Evolutionary conservation across 169 alveolate species (phyloP), one percentile per base, ranked within the genome.

Genomic region (Cystoisospora suis): DNA sequence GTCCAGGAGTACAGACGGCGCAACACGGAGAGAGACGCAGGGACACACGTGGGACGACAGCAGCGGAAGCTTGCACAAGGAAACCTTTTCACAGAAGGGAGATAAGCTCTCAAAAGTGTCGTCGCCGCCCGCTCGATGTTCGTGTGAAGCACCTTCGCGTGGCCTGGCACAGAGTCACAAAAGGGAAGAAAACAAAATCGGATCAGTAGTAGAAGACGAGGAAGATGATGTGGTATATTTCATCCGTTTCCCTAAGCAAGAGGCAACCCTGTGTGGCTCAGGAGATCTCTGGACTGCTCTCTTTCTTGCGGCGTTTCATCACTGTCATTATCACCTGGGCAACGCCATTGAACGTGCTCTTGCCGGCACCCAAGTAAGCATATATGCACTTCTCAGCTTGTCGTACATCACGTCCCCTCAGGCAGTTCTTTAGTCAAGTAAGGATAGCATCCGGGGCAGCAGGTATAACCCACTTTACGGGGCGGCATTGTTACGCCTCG

Each of bases 261-360:
- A 2, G 56, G 20, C 58, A 9, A 2, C 49, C 42, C 47, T 72
- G 36, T 72, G 83, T 20, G 83, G 83, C 83, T 40, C 58, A 6
- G 83, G 83, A 40, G 83, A 72, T 34, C 23, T 17, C 17, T 72
- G 83, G 83, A 38, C 83, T 72, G 83, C 83, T 9, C 83, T 72
- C 15, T 72, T 72, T 40, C 23, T 72, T 3, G 83, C 83, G 46
- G 83, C 83, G 23, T 72, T 72, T 53, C 83, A 72, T 38, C 9
- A 40, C 15, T 72, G 42, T 6, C 58, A 56, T 53, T 72, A 23
- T 53, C 32, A 38, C 53, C 83, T 72, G 20, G 42, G 83, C 47
- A 6, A 12, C 3, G 83, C 83, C 83, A 34, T 72, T 40, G 56
- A 72, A 56, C 15, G 0, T 17, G 83, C 83, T 17, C n/a, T 40